Conservation (phyloP, 2,329 filamentous ascomycete genomes). For the Chalara sp. region DNA sequence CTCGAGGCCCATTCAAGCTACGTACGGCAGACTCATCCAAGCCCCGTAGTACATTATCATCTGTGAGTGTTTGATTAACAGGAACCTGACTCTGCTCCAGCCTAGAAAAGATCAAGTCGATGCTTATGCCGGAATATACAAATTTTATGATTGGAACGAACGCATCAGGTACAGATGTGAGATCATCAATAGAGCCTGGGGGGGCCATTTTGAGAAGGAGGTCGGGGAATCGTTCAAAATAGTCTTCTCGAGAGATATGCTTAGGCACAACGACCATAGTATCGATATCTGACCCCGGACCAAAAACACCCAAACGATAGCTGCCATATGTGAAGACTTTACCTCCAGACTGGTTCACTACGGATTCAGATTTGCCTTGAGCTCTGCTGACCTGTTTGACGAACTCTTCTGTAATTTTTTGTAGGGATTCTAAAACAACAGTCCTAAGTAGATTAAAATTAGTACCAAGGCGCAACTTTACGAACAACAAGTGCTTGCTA, state of each 20-base stretch:
- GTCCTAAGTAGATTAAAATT: constrained; percentile 35
- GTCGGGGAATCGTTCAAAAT: constrained; percentile 83
- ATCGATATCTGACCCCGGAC: constrained; percentile 95
- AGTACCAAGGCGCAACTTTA: constrained; percentile 6
- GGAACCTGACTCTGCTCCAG: constrained; percentile 67
- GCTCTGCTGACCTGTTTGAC: constrained; percentile 63
- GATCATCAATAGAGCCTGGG: constrained; percentile 72
- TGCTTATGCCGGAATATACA: constrained; percentile 82
- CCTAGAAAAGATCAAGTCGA: constrained; percentile 86
- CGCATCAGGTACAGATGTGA: constrained; percentile 80
- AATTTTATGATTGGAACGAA: constrained; percentile 98
- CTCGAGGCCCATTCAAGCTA: constrained; percentile 87
- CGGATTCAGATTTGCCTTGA: constrained; percentile 60
- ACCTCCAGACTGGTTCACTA: constrained; percentile 78
- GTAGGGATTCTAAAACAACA: constrained; percentile 67
- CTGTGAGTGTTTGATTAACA: constrained; percentile 66
- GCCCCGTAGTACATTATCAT: constrained; percentile 78
- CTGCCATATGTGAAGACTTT: constrained; percentile 96
- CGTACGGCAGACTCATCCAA: constrained; percentile 81
- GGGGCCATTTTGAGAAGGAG: constrained; percentile 71
- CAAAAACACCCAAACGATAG: constrained; percentile 88
- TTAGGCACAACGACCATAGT: constrained; percentile 88
- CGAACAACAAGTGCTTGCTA: background rate
- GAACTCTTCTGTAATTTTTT: constrained; percentile 78
- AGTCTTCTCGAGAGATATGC: constrained; percentile 83